Percentiles rank a stretch among this genome's conserved stretches.
Evolutionary conservation across 768 basidiomycete genomes (phyloP).

Genomic region (Lactarius quietus): DNA sequence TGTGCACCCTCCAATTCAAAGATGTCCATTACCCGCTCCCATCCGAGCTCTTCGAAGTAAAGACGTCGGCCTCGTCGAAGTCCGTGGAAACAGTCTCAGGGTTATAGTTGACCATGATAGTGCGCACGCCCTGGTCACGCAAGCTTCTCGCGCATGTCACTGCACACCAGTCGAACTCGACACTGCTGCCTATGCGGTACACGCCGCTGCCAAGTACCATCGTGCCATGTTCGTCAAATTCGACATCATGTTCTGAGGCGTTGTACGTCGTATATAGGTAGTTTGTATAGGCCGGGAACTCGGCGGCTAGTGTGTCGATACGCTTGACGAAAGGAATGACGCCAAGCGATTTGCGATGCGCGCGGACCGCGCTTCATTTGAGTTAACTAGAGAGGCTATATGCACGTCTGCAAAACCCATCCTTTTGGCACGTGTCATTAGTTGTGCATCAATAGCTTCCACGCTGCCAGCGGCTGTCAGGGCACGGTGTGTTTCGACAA

Average conservation of each 20-base stretch:
- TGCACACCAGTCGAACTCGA: constrained; percentile 99
- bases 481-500: constrained; percentile 80
- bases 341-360: constrained; percentile 78
- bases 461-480: constrained; percentile 70
- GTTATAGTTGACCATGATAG: constrained; percentile 99
- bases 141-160: constrained; percentile 95
- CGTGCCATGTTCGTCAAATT: constrained; percentile 95
- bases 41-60: constrained; percentile 98
- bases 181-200: constrained; percentile 96
- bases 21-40: constrained; percentile 99
- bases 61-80: constrained; percentile 99
- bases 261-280: constrained; percentile 99
- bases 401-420: constrained; percentile 96
- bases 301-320: constrained; percentile 98
- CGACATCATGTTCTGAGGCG: constrained; percentile 91
- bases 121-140: constrained; percentile 87
- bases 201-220: constrained; percentile 99
- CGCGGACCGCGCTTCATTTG: constrained; percentile 79
- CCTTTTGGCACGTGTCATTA: constrained; percentile 84
- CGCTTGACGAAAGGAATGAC: constrained; percentile 98
- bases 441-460: constrained; percentile 62
- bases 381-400: constrained; percentile 75
- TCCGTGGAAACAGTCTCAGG: constrained; percentile 99
- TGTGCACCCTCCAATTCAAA: constrained; percentile 92
- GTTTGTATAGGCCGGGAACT: constrained; percentile 98